A percentile compares a stretch with the other conserved stretches of the same genome.
These are phyloP conservation scores for Geotrichum siamense DNA, from an alignment of 1,139 yeast species.

Conservation along the genomic window DNA sequence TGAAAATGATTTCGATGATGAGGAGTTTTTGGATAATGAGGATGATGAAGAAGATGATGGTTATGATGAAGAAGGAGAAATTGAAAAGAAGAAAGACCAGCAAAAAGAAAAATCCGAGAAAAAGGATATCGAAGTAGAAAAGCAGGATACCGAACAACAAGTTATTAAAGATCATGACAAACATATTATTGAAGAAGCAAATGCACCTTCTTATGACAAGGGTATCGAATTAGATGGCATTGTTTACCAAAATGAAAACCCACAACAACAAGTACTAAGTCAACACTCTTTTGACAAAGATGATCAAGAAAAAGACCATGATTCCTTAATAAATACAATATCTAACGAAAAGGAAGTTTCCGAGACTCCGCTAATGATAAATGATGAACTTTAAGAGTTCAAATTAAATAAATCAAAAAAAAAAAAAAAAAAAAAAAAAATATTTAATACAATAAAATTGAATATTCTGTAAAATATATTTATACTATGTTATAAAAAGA, in stretches of 20 bases:
- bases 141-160: background rate
- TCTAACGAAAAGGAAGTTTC: no score
- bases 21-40: conserved; percentile 2
- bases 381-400: no score
- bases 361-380: no score
- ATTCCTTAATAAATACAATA: no score
- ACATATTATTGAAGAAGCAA: background rate
- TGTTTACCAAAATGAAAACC: background rate
- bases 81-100: background rate
- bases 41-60: conserved; percentile 6
- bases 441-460: no score
- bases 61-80: conserved; percentile 2
- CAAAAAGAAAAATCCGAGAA: no score
- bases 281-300: background rate
- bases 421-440: no score
- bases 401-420: no score
- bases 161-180: no score
- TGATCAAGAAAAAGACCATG: background rate
- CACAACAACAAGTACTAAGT: background rate
- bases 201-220: background rate
- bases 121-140: background rate
- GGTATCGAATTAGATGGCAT: background rate
- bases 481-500: no score
- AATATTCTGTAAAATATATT: no score
- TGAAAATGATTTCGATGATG: conserved; percentile 1